Evolutionary conservation across 2,329 filamentous ascomycete genomes (phyloP).

Genomic region (Talaromyces sp.): DNA sequence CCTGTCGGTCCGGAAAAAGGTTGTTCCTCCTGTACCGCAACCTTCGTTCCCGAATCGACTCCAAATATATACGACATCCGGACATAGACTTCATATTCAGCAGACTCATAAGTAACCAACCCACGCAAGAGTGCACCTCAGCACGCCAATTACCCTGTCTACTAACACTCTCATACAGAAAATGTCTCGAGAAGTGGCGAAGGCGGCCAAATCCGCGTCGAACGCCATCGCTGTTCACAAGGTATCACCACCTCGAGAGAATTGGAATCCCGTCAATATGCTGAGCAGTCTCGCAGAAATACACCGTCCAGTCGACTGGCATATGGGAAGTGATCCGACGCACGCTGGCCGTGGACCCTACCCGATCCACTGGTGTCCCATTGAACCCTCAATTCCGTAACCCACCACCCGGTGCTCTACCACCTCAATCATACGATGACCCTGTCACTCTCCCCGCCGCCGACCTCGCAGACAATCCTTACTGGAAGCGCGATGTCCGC

Average conservation of each 20-base stretch:
- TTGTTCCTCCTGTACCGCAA: slow-evolving; percentile 1
- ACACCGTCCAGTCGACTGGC: slow-evolving; percentile 85
- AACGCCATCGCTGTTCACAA: slow-evolving; percentile 37
- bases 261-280: not conserved
- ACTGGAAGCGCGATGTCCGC: slow-evolving; percentile 91
- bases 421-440: slow-evolving; percentile 72
- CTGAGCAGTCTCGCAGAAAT: slow-evolving; percentile 66
- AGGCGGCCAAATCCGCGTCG: slow-evolving; percentile 39
- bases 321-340: slow-evolving; percentile 83
- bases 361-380: slow-evolving; percentile 86
- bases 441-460: slow-evolving; percentile 79
- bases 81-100: slow-evolving; percentile 5
- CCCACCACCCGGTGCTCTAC: slow-evolving; percentile 71
- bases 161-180: slow-evolving; percentile 18
- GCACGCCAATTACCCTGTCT: not conserved
- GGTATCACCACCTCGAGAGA: slow-evolving; percentile 25
- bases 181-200: slow-evolving; percentile 37
- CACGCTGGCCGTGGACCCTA: slow-evolving; percentile 74
- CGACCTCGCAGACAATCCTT: slow-evolving; percentile 86
- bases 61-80: slow-evolving; percentile 4
- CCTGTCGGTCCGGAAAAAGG: slow-evolving; percentile 14
- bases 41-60: slow-evolving; percentile 4
- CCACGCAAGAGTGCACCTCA: not conserved
- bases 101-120: slow-evolving; percentile 5
- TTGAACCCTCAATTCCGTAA: slow-evolving; percentile 90